These are phyloP conservation scores for Populus ilicifolia DNA, from an alignment of 345 rosid genomes.

Conservation along the genomic window DNA sequence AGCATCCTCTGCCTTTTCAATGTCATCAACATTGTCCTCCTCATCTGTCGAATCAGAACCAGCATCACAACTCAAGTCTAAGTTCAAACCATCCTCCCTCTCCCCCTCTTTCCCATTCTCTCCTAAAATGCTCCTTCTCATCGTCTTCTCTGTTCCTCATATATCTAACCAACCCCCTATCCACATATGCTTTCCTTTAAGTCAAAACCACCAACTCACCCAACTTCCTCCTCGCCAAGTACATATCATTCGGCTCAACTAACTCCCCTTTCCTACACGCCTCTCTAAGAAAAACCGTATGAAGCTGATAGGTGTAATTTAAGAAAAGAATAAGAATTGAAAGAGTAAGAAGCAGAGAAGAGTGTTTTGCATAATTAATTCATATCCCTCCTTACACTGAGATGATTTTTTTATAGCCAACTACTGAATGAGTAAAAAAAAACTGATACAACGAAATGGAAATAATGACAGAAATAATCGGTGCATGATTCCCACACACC, in stretches of 20 bases:
- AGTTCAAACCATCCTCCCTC: slow-evolving; percentile 7
- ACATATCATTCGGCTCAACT: slow-evolving; percentile 70
- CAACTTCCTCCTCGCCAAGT: slow-evolving; percentile 78
- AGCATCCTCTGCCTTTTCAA: slow-evolving; percentile 15
- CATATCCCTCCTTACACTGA: too few species aligned
- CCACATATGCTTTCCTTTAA: slow-evolving; percentile 64
- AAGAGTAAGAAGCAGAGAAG: too few species aligned
- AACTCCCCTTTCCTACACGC: slow-evolving; percentile 76
- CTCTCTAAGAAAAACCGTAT: slow-evolving; percentile 85
- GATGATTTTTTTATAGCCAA: too few species aligned
- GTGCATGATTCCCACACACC: too few species aligned
- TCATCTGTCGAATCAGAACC: slow-evolving; percentile 24
- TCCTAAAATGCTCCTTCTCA: slow-evolving; percentile 27
- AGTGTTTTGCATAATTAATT: too few species aligned
- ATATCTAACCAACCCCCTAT: slow-evolving; percentile 59
- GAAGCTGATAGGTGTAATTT: too few species aligned
- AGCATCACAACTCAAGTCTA: slow-evolving; percentile 22
- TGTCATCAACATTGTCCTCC: slow-evolving; percentile 19
- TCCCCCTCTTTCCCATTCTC: slow-evolving; percentile 14
- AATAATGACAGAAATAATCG: too few species aligned
- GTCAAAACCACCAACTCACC: slow-evolving; percentile 71
- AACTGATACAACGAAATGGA: too few species aligned
- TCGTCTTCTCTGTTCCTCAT: slow-evolving; percentile 43
- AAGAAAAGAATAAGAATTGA: too few species aligned
- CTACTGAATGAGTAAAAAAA: too few species aligned